Evolutionary conservation across 1,284 basidiomycete species (phyloP), one percentile per base, ranked within the genome.

Genomic region (Tylopilus sp.): DNA sequence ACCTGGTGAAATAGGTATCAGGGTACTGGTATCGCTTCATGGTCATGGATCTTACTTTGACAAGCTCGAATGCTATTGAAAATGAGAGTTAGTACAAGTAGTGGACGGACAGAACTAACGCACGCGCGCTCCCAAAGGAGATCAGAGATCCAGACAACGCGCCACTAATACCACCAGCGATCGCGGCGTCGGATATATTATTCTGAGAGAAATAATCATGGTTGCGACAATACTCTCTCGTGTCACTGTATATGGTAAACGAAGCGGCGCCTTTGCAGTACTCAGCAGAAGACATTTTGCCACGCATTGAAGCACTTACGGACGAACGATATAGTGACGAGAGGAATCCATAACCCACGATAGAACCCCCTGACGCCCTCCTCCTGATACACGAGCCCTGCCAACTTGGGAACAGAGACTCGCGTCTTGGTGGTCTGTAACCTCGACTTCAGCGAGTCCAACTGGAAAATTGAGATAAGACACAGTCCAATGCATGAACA

Each of bases 291-390:
- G 51, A 48, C 50, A 20, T 41, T 41, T 46, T 24, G 24, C n/a
- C 39, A 26, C 43, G 42, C 38, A 44, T 38, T 7, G 24, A 52
- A 54, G 38, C 66, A 89, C 76, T 77, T 73, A 78, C 94, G 88
- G 63, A 98, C 94, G 64, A 95, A 94, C 7, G 93, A 94, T 61
- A 99, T 98, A 7, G 95, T 97, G 70, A 95, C 81, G 48, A 98
- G 79, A 29, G 95, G 95, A 60, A 98, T 92, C 78, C 91, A 90
- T 48, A 90, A 67, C 51, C 92, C 92, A 50, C 93, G 80, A 70
- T 92, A 95, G 69, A 95, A 96, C 49, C 94, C 95, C 55, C 80
- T 78, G 31, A 98, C 66, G 7, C 95, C 95, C 74, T 98, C 95
- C 67, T 97, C 92, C 24, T 80, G 78, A 65, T 94, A 88, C 29